phyloP scores from a whole-genome alignment of 176 grass and related monocot genomes.

The Zoysia pacifica region DNA sequence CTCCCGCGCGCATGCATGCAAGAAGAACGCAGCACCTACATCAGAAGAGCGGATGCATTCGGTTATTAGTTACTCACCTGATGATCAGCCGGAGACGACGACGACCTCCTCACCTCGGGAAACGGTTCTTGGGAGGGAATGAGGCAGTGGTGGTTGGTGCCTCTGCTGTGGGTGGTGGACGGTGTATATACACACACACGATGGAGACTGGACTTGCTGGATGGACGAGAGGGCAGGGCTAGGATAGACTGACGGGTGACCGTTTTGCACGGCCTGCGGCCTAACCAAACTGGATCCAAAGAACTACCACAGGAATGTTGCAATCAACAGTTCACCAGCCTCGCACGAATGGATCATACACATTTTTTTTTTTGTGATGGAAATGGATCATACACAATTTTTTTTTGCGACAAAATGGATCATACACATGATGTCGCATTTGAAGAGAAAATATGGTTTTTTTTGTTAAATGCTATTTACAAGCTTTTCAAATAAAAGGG shows the following conservation, averaged over 20 bases:
- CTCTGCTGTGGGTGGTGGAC: conserved; percentile 17
- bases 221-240: conserved; percentile 5
- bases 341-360: not conserved
- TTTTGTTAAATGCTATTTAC: not conserved
- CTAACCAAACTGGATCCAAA: conserved; percentile 19
- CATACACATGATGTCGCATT: not conserved
- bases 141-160: conserved; percentile 35
- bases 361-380: no score
- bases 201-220: not conserved
- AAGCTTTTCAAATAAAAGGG: not conserved
- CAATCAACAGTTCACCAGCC: not conserved
- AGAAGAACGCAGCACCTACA: not conserved
- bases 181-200: conserved; percentile 22
- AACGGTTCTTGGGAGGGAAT: not conserved
- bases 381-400: no score
- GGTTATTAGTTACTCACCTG: conserved; percentile 24
- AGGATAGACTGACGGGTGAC: conserved; percentile 13
- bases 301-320: not conserved
- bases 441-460: not conserved
- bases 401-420: no score
- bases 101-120: conserved; percentile 13
- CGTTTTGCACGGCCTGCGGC: conserved; percentile 32
- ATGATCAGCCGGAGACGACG: not conserved
- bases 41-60: conserved; percentile 4
- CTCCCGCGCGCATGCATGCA: conserved; percentile 23